phyloP scores from a whole-genome alignment of 345 rosid species.

The Hevea brasiliensis region DNA sequence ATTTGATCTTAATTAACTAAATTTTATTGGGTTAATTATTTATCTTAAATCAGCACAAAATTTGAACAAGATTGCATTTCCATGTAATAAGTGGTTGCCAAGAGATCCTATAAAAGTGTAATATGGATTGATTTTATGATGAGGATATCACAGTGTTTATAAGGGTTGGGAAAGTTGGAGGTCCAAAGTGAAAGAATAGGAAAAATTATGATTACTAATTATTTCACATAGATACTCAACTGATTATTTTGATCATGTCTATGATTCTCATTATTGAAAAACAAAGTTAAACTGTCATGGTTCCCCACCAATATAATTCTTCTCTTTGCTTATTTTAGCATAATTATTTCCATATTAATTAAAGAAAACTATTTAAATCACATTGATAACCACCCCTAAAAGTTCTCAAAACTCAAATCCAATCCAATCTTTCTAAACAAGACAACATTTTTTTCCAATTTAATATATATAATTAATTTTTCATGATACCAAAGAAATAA shows the following conservation, averaged over 20 bases:
- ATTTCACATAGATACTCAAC: slow-evolving; percentile 54
- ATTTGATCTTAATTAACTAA: no score
- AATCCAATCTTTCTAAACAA: no score
- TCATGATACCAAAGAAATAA: no score
- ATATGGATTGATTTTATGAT: slow-evolving; percentile 36
- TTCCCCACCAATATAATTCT: slow-evolving; percentile 21
- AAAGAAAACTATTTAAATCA: no score
- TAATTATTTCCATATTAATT: not conserved
- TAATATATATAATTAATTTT: no score
- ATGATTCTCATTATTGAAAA: slow-evolving; percentile 47
- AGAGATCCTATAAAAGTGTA: slow-evolving; percentile 39
- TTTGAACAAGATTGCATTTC: slow-evolving; percentile 35
- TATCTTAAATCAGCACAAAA: not conserved
- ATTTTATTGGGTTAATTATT: no score
- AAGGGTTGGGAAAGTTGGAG: slow-evolving; percentile 30
- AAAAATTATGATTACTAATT: slow-evolving; percentile 56
- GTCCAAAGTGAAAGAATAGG: slow-evolving; percentile 42
- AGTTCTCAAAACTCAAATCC: not conserved
- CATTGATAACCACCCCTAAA: no score
- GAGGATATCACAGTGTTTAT: slow-evolving; percentile 29
- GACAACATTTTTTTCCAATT: no score
- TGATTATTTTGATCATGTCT: slow-evolving; percentile 46
- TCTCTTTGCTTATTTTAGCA: slow-evolving; percentile 17
- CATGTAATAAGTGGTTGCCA: slow-evolving; percentile 28
- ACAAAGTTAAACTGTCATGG: slow-evolving; percentile 31